phyloP scores from a whole-genome alignment of 371 early-diverging fungal species.

The Apophysomyces variabilis region DNA sequence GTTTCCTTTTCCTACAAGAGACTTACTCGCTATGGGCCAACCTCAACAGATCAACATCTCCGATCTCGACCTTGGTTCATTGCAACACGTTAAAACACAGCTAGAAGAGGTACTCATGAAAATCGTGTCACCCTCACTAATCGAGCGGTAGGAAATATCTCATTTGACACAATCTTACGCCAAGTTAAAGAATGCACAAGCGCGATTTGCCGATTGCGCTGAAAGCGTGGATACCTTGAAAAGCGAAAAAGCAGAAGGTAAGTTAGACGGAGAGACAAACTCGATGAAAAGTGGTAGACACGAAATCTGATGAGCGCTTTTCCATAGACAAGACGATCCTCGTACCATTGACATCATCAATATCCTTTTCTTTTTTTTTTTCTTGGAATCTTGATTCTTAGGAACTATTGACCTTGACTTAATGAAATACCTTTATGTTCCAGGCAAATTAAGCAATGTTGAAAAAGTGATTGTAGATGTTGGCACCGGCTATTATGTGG shows the following conservation, averaged over 20 bases:
- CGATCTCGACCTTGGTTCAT: conserved; percentile 83
- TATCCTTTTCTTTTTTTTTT: conserved; percentile 43
- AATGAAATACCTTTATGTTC: conserved; percentile 83
- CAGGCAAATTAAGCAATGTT: conserved; percentile 81
- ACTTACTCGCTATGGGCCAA: conserved; percentile 10
- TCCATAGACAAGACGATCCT: conserved; percentile 70
- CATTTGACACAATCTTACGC: conserved; percentile 84
- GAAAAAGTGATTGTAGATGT: conserved; percentile 93
- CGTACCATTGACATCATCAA: conserved; percentile 76
- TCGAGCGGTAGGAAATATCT: conserved; percentile 71
- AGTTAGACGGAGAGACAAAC: conserved; percentile 24
- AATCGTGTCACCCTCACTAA: background rate
- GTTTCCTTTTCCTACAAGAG: background rate
- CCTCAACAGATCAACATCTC: conserved; percentile 74
- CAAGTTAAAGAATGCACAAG: conserved; percentile 87
- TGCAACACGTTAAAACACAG: conserved; percentile 84
- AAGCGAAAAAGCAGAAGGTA: conserved; percentile 49
- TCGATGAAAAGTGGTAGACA: conserved; percentile 31
- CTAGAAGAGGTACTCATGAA: conserved; percentile 74
- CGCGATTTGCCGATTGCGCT: conserved; percentile 83
- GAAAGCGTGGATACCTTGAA: conserved; percentile 58
- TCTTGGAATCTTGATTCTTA: conserved; percentile 12
- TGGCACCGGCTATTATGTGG: conserved; percentile 95
- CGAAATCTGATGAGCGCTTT: background rate
- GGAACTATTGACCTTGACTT: conserved; percentile 21